These are phyloP conservation scores for Oryza glaberrima DNA, from an alignment of 176 grass and related monocot species.

Conservation along the genomic window DNA sequence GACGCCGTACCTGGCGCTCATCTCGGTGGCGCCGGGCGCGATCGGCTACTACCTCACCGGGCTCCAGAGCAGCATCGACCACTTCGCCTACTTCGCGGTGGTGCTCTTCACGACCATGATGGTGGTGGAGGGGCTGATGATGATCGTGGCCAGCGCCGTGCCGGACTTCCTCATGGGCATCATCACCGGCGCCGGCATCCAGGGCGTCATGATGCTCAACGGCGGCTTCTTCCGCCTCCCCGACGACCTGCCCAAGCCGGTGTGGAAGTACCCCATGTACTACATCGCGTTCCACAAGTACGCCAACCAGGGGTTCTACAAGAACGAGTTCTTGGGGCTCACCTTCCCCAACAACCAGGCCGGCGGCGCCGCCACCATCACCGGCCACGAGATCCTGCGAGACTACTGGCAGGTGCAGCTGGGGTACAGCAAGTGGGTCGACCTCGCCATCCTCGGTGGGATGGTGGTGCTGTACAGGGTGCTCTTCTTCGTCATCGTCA, in stretches of 20 bases:
- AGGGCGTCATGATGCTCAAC: conserved; percentile 91
- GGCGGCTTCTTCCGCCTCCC: conserved; percentile 90
- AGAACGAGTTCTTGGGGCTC: conserved; percentile 85
- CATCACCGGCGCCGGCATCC: conserved; percentile 86
- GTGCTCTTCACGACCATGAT: conserved; percentile 82
- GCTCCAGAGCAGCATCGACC: conserved; percentile 63
- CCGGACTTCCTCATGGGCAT: conserved; percentile 97
- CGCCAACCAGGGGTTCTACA: conserved; percentile 81
- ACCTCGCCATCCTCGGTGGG: conserved; percentile 62
- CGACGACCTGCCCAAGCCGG: conserved; percentile 60
- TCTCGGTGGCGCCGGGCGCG: conserved; percentile 76
- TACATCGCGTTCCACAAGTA: conserved; percentile 91
- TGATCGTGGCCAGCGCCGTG: conserved; percentile 81
- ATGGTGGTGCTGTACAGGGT: conserved; percentile 78
- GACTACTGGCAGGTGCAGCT: conserved; percentile 74
- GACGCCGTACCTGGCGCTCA: conserved; percentile 75
- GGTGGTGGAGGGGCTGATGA: conserved; percentile 90
- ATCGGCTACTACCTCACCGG: conserved; percentile 75
- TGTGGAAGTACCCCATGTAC: conserved; percentile 90
- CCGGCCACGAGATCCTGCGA: conserved; percentile 60
- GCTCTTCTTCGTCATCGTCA: conserved; percentile 68
- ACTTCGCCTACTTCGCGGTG: conserved; percentile 80
- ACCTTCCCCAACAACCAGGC: conserved; percentile 65
- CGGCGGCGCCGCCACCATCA: conserved; percentile 42
- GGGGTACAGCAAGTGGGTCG: conserved; percentile 81